phyloP scores from a whole-genome alignment of 2,329 filamentous ascomycete species.

The Epichloe typhina region DNA sequence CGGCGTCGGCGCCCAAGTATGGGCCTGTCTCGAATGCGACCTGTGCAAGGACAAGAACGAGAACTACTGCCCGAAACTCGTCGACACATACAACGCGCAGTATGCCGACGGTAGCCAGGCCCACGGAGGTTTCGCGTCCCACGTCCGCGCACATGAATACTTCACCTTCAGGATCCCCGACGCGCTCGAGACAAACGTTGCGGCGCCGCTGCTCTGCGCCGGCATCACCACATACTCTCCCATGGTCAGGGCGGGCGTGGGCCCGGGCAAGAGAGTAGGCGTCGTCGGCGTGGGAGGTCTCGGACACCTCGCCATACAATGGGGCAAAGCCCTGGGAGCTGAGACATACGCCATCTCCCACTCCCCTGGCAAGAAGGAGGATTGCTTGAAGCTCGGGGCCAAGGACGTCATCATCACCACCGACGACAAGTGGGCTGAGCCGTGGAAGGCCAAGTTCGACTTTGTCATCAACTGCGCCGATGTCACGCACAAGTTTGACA shows the following conservation, averaged over 20 bases:
- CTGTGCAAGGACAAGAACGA: slow-evolving; percentile 35
- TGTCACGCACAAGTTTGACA: slow-evolving; percentile 39
- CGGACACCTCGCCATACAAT: slow-evolving; percentile 61
- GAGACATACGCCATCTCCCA: slow-evolving; percentile 54
- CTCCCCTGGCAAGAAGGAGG: slow-evolving; percentile 41
- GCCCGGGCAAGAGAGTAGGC: slow-evolving; percentile 57
- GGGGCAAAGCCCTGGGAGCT: slow-evolving; percentile 55
- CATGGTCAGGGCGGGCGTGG: slow-evolving; percentile 50
- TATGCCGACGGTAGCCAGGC: slow-evolving; percentile 46
- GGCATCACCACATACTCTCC: slow-evolving; percentile 65
- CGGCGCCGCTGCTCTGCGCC: slow-evolving; percentile 62
- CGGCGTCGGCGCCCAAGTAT: slow-evolving; percentile 48
- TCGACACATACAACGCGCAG: slow-evolving; percentile 44
- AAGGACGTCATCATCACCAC: slow-evolving; percentile 35
- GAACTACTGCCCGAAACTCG: slow-evolving; percentile 34
- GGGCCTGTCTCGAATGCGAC: slow-evolving; percentile 39
- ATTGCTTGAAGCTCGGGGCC: slow-evolving; percentile 50
- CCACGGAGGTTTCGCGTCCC: slow-evolving; percentile 49
- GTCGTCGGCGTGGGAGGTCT: slow-evolving; percentile 62
- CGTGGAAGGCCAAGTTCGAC: slow-evolving; percentile 36
- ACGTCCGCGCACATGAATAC: slow-evolving; percentile 37
- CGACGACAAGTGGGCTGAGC: slow-evolving; percentile 43
- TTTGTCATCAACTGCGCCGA: slow-evolving; percentile 38
- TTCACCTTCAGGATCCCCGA: slow-evolving; percentile 50
- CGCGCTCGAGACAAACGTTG: slow-evolving; percentile 31